Conservation (phyloP, 345 rosid species). For the Melaleuca quinquenervia region DNA sequence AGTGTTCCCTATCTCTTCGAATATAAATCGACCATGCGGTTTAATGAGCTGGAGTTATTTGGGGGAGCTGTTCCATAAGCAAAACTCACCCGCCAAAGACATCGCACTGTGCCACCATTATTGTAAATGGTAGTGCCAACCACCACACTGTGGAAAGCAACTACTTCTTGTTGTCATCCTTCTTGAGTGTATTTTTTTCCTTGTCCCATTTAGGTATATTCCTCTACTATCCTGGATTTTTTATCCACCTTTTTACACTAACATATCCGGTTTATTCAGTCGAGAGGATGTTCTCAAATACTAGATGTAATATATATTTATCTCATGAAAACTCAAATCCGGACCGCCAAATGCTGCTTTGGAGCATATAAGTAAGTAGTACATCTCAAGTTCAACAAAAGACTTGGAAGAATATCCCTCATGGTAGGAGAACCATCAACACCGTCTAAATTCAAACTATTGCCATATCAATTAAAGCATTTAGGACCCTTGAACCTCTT, state of each 20-base stretch:
- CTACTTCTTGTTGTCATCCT: background rate
- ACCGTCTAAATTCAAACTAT: background rate
- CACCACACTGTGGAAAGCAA: background rate
- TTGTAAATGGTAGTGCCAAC: too few relatives aligned
- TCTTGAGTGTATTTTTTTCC: background rate
- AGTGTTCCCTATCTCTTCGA: too few relatives aligned
- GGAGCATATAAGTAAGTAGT: background rate
- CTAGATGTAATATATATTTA: background rate
- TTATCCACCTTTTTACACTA: background rate
- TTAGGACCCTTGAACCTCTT: background rate
- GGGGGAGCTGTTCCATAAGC: too few relatives aligned
- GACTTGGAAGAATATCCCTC: background rate
- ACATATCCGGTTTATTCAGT: background rate
- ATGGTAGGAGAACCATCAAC: background rate
- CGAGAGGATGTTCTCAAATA: background rate
- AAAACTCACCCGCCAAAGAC: too few relatives aligned
- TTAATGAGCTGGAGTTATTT: too few relatives aligned
- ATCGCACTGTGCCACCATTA: too few relatives aligned
- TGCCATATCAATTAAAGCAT: background rate
- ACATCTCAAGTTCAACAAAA: background rate
- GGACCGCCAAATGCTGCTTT: background rate
- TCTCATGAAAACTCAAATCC: background rate
- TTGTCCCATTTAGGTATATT: background rate
- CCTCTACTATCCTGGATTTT: background rate
- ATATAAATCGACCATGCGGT: too few relatives aligned